Evolutionary conservation across 1,284 basidiomycete species (phyloP).

Genomic region (Fomes fomentarius): DNA sequence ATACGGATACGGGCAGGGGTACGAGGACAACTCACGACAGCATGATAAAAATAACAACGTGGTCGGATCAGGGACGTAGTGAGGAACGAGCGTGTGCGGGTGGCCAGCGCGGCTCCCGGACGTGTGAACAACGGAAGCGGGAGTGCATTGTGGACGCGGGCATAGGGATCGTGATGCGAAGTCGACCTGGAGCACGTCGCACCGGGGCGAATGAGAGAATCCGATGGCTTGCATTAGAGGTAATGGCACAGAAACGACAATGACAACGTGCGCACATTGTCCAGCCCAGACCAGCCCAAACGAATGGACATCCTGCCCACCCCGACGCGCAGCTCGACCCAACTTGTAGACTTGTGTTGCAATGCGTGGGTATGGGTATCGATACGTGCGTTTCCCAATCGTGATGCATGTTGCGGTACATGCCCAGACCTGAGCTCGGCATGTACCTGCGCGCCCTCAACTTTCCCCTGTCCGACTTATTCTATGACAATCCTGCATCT

Average conservation of each 20-base stretch:
- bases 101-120: too few species aligned
- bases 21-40: slow-evolving; percentile 15
- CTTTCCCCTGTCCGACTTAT: slow-evolving; percentile 1
- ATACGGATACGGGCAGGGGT: slow-evolving; percentile 3
- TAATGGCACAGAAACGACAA: slow-evolving; percentile 20
- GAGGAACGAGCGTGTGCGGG: background rate
- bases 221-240: slow-evolving; percentile 23
- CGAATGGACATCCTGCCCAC: slow-evolving; percentile 5
- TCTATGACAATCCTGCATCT: too few species aligned
- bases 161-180: too few species aligned
- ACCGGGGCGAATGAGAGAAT: background rate
- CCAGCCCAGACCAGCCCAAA: slow-evolving; percentile 14
- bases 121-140: too few species aligned
- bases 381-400: background rate
- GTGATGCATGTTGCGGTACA: background rate
- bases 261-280: slow-evolving; percentile 23
- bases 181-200: background rate
- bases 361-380: slow-evolving; percentile 15
- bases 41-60: slow-evolving; percentile 12
- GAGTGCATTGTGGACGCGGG: too few species aligned
- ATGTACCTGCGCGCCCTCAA: too few species aligned
- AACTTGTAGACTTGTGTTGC: slow-evolving; percentile 8
- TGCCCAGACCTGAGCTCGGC: slow-evolving; percentile 13
- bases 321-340: background rate
- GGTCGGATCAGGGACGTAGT: background rate